Conservation (phyloP, 441 rosid genomes). For the Brassica balearica region DNA sequence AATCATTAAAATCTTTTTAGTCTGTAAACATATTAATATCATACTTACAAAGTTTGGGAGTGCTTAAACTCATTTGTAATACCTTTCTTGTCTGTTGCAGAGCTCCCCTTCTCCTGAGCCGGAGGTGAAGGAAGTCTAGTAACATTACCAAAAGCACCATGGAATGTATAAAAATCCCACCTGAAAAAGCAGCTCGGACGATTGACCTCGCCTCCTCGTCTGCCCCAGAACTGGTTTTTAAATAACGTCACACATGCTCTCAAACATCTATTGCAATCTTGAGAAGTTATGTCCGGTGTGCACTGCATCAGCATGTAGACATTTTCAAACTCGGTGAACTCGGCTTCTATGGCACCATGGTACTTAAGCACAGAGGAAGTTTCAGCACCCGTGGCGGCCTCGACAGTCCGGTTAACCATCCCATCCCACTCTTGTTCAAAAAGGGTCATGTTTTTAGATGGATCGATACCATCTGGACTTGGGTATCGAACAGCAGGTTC, state of each 20-base stretch:
- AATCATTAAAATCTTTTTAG: not conserved
- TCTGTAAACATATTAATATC: not conserved
- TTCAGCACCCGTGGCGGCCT: not conserved
- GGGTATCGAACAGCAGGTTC: not conserved
- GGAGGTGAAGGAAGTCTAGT: not conserved
- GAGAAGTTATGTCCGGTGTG: not conserved
- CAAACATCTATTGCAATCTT: not conserved
- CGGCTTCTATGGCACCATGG: not conserved
- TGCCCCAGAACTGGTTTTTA: not conserved
- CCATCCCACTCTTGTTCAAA: constrained; percentile 1
- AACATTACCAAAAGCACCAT: constrained; percentile 1
- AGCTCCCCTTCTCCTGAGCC: not conserved
- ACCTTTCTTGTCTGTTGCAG: not conserved
- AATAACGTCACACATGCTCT: constrained; percentile 1
- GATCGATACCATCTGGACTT: not conserved
- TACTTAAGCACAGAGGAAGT: not conserved
- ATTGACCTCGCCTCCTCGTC: constrained; percentile 1
- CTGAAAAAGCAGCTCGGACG: constrained; percentile 4
- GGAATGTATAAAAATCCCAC: constrained; percentile 2
- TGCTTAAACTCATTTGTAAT: not conserved
- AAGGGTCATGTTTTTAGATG: not conserved
- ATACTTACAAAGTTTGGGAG: not conserved
- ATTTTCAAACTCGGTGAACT: not conserved
- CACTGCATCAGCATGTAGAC: not conserved
- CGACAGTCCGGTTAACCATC: not conserved